Conservation (phyloP, 75 land plant genomes). For the Picea sitchensis region DNA sequence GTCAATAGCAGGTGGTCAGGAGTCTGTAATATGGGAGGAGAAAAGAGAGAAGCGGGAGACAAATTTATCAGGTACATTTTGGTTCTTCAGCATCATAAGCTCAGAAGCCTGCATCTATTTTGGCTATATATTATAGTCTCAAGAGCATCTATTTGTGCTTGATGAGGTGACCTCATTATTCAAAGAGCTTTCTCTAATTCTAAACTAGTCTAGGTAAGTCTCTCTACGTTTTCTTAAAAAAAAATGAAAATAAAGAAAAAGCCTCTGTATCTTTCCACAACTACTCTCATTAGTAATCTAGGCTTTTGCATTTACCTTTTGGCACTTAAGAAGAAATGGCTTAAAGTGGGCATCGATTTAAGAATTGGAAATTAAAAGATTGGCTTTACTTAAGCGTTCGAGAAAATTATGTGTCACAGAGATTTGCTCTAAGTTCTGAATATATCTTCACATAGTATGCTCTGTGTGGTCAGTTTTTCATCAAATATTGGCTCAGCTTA, state of each 20-base stretch:
- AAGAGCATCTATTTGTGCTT: not conserved
- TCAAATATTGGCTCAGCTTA: not conserved
- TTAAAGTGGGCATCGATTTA: not conserved
- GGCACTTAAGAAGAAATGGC: too few species aligned
- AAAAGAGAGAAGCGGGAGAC: constrained; percentile 35
- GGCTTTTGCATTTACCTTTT: not conserved
- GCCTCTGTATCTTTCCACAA: not conserved
- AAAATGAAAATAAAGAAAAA: too few species aligned
- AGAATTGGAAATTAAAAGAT: not conserved
- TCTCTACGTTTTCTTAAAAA: not conserved
- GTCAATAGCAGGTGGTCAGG: constrained; percentile 12
- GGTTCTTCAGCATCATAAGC: not conserved
- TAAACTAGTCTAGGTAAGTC: not conserved
- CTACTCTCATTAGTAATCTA: not conserved
- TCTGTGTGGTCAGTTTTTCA: not conserved
- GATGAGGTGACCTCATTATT: too few species aligned
- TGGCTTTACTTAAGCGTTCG: not conserved
- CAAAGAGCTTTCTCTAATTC: too few species aligned
- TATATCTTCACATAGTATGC: not conserved
- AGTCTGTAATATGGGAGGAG: constrained; percentile 36
- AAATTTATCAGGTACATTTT: constrained; percentile 18
- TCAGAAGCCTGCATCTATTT: not conserved
- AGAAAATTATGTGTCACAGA: not conserved
- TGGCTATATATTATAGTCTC: not conserved
- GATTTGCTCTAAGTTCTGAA: not conserved